Evolutionary conservation across 768 basidiomycete genomes (phyloP), one percentile per base, ranked within the genome.

Genomic region (Boletus rufocinnamomeus): DNA sequence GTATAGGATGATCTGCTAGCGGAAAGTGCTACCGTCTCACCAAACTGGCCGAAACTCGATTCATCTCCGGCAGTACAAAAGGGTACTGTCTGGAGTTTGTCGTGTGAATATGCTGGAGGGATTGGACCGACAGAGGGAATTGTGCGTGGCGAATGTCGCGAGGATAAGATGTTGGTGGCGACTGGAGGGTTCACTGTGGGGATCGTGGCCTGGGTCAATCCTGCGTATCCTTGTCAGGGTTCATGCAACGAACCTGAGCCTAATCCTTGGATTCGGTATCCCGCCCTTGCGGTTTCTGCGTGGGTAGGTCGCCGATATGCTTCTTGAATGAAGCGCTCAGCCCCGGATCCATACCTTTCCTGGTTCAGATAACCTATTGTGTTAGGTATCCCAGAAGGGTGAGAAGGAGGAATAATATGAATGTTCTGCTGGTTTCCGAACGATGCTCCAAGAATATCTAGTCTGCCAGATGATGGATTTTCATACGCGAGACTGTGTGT

Each of bases 201-300:
- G 44, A 56, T 51, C 40, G 40, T 32, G 35, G 21, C 50, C 30
- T 25, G 23, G 28, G 46, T 58, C 40, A 57, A 49, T 53, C 44
- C 37, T 21, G 46, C 14, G 43, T 43, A 49, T 53, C 49, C 48
- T 32, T 32, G 43, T 19, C 43, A 50, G 34, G 51, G 44, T 59
- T 55, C 45, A 37, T 44, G 19, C 23, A 25, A 57, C 40, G 38
- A 60, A 69, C 61, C 66, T 32, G 53, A 35, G 17, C 9, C 41
- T 40, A 25, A 66, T 54, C 60, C 62, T 59, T 50, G 64, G 67
- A 45, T 69, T 52, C 40, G 23, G 28, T 46, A 50, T 49, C 60
- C 54, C 23, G 8, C n/a, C 37, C 43, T 37, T 40, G 38, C 53
- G 25, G n/a, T 35, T 50, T 30, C 57, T 47, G n/a, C 49, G 50